phyloP scores from a whole-genome alignment of 2,329 filamentous ascomycete species.

The Ilyonectria mors-panacis region DNA sequence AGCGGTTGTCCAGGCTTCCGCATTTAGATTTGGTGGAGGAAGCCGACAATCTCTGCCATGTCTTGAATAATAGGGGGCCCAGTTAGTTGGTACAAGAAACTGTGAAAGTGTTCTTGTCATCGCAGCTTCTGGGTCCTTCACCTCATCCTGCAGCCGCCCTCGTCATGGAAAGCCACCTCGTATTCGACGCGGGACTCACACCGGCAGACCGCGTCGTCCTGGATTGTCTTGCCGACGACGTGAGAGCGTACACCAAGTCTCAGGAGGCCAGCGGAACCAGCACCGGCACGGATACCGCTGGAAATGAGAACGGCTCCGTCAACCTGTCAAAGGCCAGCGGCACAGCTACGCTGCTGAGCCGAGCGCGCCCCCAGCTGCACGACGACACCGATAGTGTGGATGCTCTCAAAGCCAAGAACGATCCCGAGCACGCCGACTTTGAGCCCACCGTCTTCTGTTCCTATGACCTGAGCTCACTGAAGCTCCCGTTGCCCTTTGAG shows the following conservation, averaged over 20 bases:
- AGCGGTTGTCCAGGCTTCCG: constrained; percentile 27
- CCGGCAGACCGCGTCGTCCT: constrained; percentile 59
- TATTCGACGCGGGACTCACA: constrained; percentile 59
- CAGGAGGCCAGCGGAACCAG: constrained; percentile 7
- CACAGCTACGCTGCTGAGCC: constrained; percentile 24
- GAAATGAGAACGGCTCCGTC: constrained; percentile 8
- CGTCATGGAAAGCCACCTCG: constrained; percentile 47
- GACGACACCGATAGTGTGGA: constrained; percentile 16
- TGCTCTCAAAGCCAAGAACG: constrained; percentile 57
- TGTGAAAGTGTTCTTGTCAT: neutral
- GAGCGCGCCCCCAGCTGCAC: constrained; percentile 1
- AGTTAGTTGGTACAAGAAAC: constrained; percentile 15
- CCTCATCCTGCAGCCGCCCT: constrained; percentile 1
- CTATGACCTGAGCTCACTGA: constrained; percentile 57
- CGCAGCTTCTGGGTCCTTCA: neutral
- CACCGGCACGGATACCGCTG: constrained; percentile 28
- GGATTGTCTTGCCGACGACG: constrained; percentile 57
- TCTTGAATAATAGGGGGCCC: constrained; percentile 24
- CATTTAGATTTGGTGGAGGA: constrained; percentile 27
- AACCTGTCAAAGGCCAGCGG: constrained; percentile 8
- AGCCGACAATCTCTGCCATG: constrained; percentile 29
- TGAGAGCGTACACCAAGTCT: constrained; percentile 39
- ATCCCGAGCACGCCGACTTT: constrained; percentile 58
- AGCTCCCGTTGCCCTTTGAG: constrained; percentile 58
- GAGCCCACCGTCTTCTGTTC: constrained; percentile 63